Evolutionary conservation across 768 basidiomycete genomes (phyloP).

Genomic region (Asterophora parasitica): DNA sequence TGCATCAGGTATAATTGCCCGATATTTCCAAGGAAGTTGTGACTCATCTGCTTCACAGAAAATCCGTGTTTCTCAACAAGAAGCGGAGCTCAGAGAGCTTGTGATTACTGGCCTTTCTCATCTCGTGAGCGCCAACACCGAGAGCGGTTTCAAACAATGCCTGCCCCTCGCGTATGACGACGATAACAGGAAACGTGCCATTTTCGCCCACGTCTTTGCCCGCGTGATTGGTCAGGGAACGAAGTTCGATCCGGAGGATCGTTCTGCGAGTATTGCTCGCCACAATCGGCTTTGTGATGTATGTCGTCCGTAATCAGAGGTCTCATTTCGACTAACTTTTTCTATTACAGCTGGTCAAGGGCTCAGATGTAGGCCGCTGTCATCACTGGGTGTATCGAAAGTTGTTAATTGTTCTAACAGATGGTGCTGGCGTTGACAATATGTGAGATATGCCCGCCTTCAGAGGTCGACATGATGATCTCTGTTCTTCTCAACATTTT

Average conservation of each 20-base stretch:
- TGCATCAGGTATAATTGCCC: conserved; percentile 34
- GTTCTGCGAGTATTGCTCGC: conserved; percentile 39
- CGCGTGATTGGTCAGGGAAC: conserved; percentile 77
- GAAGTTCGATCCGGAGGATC: conserved; percentile 63
- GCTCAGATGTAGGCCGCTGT: conserved; percentile 53
- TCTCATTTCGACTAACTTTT: background rate
- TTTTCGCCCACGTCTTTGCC: conserved; percentile 83
- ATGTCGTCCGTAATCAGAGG: conserved; percentile 15
- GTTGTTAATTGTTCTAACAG: conserved; percentile 32
- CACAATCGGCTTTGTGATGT: conserved; percentile 60
- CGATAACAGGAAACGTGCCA: conserved; percentile 64
- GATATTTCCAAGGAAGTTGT: background rate
- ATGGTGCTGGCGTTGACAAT: conserved; percentile 80
- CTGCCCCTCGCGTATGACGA: conserved; percentile 72
- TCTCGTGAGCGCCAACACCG: conserved; percentile 78
- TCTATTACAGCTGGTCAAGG: conserved; percentile 57
- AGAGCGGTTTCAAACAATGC: conserved; percentile 87
- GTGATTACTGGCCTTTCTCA: conserved; percentile 79
- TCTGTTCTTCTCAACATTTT: conserved; percentile 83
- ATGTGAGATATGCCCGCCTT: conserved; percentile 77
- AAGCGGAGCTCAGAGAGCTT: conserved; percentile 64
- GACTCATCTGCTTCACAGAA: conserved; percentile 33
- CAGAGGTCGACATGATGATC: conserved; percentile 80
- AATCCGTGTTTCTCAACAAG: conserved; percentile 41
- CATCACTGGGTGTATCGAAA: background rate